Conservation (phyloP, 257 asterid species). For the Paraleonurus japonicus region DNA sequence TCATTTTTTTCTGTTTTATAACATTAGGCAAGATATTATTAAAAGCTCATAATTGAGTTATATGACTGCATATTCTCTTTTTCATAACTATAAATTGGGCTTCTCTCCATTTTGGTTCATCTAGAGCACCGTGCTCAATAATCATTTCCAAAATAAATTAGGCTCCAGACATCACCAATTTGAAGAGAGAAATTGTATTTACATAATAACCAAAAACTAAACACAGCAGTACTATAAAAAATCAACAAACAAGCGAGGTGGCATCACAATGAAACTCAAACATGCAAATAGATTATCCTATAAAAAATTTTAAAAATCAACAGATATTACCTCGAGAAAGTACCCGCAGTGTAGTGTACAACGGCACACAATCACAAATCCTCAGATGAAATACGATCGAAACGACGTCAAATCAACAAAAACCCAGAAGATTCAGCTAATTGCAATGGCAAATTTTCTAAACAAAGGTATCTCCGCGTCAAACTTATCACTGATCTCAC, state of each 20-base stretch:
- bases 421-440: conserved; percentile 14
- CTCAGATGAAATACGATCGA: conserved; percentile 4
- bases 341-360: conserved; percentile 25
- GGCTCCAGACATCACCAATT: neutral
- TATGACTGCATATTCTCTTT: neutral
- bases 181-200: neutral
- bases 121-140: neutral
- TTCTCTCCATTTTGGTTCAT: conserved; percentile 10
- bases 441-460: conserved; percentile 22
- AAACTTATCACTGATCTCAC: conserved; percentile 24
- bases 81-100: neutral
- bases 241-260: neutral
- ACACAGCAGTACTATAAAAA: neutral
- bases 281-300: neutral
- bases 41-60: conserved; percentile 13
- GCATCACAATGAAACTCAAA: neutral
- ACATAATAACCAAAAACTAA: neutral
- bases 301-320: neutral
- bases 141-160: neutral
- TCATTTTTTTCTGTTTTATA: neutral
- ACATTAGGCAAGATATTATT: neutral
- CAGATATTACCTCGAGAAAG: conserved; percentile 20
- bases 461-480: conserved; percentile 12
- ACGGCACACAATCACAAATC: conserved; percentile 14
- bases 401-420: conserved; percentile 23